phyloP scores from a whole-genome alignment of 495 filamentous ascomycete genomes.

The Hypoxylon crocopeplum region DNA sequence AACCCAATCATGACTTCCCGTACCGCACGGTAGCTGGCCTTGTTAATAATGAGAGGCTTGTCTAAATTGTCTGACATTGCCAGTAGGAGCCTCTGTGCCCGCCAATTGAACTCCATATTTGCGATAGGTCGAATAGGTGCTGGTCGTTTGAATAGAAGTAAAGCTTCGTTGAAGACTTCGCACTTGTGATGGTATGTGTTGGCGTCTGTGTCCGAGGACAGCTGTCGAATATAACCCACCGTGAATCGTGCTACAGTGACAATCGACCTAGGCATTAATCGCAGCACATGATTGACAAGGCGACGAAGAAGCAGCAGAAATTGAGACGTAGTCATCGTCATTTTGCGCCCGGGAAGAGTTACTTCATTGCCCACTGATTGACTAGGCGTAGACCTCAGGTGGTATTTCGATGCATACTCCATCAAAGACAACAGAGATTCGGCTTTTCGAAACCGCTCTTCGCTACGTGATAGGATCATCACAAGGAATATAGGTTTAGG shows the following conservation, averaged over 20 bases:
- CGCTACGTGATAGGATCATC: conserved; percentile 41
- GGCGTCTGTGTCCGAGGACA: conserved; percentile 19
- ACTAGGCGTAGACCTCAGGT: conserved; percentile 27
- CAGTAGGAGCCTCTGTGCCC: conserved; percentile 51
- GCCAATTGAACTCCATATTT: conserved; percentile 52
- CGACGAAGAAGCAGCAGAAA: conserved; percentile 43
- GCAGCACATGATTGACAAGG: conserved; percentile 42
- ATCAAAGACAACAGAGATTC: conserved; percentile 41
- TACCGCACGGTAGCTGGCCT: conserved; percentile 46
- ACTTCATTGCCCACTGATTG: neutral
- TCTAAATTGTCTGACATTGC: conserved; percentile 44
- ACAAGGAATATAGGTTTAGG: conserved; percentile 51
- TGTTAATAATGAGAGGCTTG: conserved; percentile 45
- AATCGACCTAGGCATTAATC: conserved; percentile 44
- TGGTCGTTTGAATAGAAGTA: conserved; percentile 41
- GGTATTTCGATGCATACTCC: conserved; percentile 39
- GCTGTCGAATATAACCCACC: conserved; percentile 42
- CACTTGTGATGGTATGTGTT: conserved; percentile 34
- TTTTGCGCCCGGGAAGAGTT: conserved; percentile 11
- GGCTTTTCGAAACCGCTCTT: conserved; percentile 39
- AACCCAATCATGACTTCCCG: conserved; percentile 49
- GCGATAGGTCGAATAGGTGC: conserved; percentile 36
- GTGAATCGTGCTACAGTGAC: conserved; percentile 43
- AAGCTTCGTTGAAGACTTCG: conserved; percentile 44
- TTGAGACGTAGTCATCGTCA: conserved; percentile 36